phyloP scores from a whole-genome alignment of 805 yeast species.

The Pichia nanzhaoensis region DNA sequence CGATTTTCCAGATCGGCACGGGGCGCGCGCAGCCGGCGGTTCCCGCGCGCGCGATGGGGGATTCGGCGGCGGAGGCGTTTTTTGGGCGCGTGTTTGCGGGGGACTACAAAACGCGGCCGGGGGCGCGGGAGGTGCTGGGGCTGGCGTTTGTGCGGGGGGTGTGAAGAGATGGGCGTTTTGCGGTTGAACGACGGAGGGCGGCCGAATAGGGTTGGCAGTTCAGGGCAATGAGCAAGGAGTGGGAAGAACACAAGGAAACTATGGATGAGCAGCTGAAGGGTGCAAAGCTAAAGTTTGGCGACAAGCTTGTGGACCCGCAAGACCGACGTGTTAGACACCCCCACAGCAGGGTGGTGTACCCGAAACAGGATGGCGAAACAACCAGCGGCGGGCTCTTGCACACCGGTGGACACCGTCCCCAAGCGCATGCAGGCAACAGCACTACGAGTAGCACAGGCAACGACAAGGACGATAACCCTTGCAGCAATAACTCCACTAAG shows the following conservation, averaged over 20 bases:
- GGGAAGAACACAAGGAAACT: neutral
- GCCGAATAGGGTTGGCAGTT: neutral
- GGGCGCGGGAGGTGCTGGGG: conserved; percentile 57
- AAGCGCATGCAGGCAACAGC: too few species aligned
- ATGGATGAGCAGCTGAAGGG: neutral
- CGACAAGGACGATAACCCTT: too few species aligned
- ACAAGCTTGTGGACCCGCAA: conserved; percentile 14
- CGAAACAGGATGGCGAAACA: neutral
- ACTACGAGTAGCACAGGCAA: too few species aligned
- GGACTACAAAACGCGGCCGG: conserved; percentile 42
- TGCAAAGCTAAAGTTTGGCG: conserved; percentile 10
- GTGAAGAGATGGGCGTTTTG: neutral
- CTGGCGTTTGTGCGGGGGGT: neutral
- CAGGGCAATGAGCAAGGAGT: too few species aligned
- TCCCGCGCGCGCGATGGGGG: conserved; percentile 51
- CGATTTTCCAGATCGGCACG: conserved; percentile 89
- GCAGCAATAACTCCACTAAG: too few species aligned
- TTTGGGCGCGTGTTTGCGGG: conserved; percentile 66
- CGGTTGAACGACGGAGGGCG: neutral
- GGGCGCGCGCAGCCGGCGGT: conserved; percentile 63
- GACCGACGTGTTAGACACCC: conserved; percentile 6
- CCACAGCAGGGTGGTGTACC: neutral
- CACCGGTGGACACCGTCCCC: conserved; percentile 4
- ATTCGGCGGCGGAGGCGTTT: conserved; percentile 60
- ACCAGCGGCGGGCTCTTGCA: conserved; percentile 1